Evolutionary conservation across 1,139 yeast genomes (phyloP).

Genomic region (Pichia norvegensis): DNA sequence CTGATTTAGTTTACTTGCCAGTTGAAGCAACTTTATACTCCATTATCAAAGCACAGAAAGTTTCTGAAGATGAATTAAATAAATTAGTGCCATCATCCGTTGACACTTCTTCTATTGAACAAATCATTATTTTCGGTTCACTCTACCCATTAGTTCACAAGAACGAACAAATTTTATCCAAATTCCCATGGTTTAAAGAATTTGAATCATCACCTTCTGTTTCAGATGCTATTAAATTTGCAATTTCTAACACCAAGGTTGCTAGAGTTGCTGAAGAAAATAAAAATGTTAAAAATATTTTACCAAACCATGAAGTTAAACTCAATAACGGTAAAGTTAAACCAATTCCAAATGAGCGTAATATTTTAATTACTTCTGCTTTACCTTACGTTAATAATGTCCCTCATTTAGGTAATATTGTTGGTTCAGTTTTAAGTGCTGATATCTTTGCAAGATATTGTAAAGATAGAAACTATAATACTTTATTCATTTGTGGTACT

Average conservation of each 20-base stretch:
- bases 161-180: conserved; percentile 4
- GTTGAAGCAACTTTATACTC: conserved; percentile 23
- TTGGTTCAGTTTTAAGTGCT: conserved; percentile 91
- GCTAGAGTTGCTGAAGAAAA: conserved; percentile 37
- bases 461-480: conserved; percentile 81
- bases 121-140: conserved; percentile 41
- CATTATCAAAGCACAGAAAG: conserved; percentile 19
- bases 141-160: conserved; percentile 33
- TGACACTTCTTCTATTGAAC: conserved; percentile 29
- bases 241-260: conserved; percentile 35
- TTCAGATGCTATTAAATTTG: conserved; percentile 33
- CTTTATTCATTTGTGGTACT: conserved; percentile 88
- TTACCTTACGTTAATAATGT: conserved; percentile 96
- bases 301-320: conserved; percentile 34
- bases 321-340: conserved; percentile 26
- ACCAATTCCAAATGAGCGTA: conserved; percentile 41
- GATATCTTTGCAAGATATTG: conserved; percentile 90
- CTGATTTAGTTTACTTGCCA: conserved; percentile 14
- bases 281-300: conserved; percentile 50
- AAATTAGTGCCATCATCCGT: conserved; percentile 11
- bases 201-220: conserved; percentile 35
- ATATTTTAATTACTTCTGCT: conserved; percentile 87
- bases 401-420: conserved; percentile 94
- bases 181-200: conserved; percentile 36
- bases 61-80: conserved; percentile 5